phyloP scores from a whole-genome alignment of 495 filamentous ascomycete species.

The Lasiosphaeris hirsuta region DNA sequence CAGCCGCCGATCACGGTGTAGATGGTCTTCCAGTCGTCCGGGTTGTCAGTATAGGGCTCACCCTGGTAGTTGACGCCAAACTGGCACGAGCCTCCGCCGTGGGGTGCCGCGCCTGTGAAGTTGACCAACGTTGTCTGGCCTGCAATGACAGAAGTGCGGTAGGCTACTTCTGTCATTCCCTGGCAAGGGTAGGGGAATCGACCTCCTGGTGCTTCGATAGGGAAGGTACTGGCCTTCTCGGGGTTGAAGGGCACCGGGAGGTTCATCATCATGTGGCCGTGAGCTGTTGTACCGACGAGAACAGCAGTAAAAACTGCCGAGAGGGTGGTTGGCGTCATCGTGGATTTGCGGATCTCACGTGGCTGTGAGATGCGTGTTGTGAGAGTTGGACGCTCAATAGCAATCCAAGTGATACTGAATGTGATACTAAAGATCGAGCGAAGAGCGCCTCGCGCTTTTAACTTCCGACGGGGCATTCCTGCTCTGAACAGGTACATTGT shows the following conservation, averaged over 20 bases:
- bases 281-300: background rate
- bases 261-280: constrained; percentile 13
- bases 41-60: constrained; percentile 40
- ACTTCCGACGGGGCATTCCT: too few relatives aligned
- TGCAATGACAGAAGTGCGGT: constrained; percentile 29
- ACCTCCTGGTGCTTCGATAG: constrained; percentile 1
- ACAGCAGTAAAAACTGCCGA: background rate
- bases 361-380: too few relatives aligned
- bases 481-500: too few relatives aligned
- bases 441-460: too few relatives aligned
- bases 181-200: constrained; percentile 9
- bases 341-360: too few relatives aligned
- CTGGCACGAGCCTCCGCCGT: constrained; percentile 75
- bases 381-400: too few relatives aligned
- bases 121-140: constrained; percentile 43
- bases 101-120: constrained; percentile 54
- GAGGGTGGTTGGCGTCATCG: background rate
- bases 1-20: constrained; percentile 69
- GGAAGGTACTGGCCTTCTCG: constrained; percentile 1
- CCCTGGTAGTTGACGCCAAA: constrained; percentile 65
- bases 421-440: too few relatives aligned
- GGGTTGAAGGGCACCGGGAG: background rate
- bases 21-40: constrained; percentile 59
- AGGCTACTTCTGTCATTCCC: background rate
- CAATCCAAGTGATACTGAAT: too few relatives aligned